phyloP scores from a whole-genome alignment of 768 basidiomycete genomes.

The Kwoniella dejecticola region DNA sequence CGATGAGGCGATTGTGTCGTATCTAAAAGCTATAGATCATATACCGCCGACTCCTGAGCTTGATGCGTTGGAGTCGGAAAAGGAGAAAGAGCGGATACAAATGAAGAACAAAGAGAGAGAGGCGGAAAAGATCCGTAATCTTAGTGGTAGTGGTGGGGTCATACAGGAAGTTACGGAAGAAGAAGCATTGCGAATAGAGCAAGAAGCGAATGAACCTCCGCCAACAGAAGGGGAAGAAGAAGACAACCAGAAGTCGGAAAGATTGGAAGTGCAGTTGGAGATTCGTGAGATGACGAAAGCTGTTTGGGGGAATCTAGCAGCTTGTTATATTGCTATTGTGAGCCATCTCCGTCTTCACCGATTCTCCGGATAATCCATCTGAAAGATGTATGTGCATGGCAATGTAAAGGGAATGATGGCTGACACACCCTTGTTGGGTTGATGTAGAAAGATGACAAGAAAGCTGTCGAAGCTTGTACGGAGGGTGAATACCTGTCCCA shows the following conservation, averaged over 20 bases:
- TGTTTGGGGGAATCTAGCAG: conserved; percentile 83
- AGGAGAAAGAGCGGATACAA: not conserved
- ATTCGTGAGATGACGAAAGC: conserved; percentile 68
- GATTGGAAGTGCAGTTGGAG: conserved; percentile 58
- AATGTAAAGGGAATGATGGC: too few species aligned
- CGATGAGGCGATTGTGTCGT: conserved; percentile 70
- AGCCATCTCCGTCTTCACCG: too few species aligned
- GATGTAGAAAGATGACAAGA: conserved; percentile 71
- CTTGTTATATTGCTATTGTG: conserved; percentile 80
- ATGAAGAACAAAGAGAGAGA: not conserved
- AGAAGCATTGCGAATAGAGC: conserved; percentile 41
- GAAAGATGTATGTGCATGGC: too few species aligned
- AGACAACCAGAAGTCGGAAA: too few species aligned
- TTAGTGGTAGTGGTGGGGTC: too few species aligned
- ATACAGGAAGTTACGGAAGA: conserved; percentile 53
- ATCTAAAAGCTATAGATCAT: conserved; percentile 68
- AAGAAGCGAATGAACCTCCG: conserved; percentile 14
- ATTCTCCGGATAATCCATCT: too few species aligned
- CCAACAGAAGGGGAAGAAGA: conserved; percentile 3
- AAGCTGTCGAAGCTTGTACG: conserved; percentile 77
- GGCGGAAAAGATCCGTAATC: conserved; percentile 12
- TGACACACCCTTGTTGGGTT: not conserved
- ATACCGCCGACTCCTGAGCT: conserved; percentile 59
- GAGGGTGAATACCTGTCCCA: too few species aligned
- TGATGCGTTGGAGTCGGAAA: conserved; percentile 25